Conservation (phyloP, 2,329 filamentous ascomycete genomes). For the Grosmannia penicillata region DNA sequence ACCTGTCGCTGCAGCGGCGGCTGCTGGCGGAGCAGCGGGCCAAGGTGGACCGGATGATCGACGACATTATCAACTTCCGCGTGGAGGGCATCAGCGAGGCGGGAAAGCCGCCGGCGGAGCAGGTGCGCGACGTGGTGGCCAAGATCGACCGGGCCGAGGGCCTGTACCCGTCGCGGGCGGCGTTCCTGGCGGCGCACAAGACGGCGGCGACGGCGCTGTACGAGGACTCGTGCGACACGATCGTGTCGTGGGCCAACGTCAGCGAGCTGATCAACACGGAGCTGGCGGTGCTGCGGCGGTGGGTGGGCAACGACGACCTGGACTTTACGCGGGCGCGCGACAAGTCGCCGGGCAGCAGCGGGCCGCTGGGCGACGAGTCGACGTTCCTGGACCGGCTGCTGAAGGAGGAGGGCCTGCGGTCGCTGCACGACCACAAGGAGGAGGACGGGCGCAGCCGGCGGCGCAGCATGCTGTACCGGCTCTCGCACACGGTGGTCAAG, state of each 20-base stretch:
- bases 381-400: conserved; percentile 89
- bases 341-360: conserved; percentile 48
- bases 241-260: conserved; percentile 94
- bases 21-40: conserved; percentile 75
- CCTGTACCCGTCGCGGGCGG: conserved; percentile 67
- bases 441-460: conserved; percentile 28
- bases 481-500: conserved; percentile 79
- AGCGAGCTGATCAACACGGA: conserved; percentile 94
- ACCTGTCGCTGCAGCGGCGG: conserved; percentile 69
- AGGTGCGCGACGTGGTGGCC: conserved; percentile 76
- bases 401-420: conserved; percentile 90
- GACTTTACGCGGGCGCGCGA: conserved; percentile 71
- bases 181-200: conserved; percentile 62
- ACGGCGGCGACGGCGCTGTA: conserved; percentile 64
- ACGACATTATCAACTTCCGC: conserved; percentile 83
- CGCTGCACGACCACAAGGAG: conserved; percentile 60
- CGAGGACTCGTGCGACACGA: conserved; percentile 69
- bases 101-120: conserved; percentile 73
- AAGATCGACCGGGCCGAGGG: conserved; percentile 84
- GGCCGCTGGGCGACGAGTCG: conserved; percentile 71
- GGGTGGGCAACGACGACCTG: conserved; percentile 92
- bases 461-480: conserved; percentile 69
- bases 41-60: conserved; percentile 58
- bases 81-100: conserved; percentile 89
- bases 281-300: conserved; percentile 77